Conservation (phyloP, 2,329 filamentous ascomycete genomes). For the Talaromyces sp. region DNA sequence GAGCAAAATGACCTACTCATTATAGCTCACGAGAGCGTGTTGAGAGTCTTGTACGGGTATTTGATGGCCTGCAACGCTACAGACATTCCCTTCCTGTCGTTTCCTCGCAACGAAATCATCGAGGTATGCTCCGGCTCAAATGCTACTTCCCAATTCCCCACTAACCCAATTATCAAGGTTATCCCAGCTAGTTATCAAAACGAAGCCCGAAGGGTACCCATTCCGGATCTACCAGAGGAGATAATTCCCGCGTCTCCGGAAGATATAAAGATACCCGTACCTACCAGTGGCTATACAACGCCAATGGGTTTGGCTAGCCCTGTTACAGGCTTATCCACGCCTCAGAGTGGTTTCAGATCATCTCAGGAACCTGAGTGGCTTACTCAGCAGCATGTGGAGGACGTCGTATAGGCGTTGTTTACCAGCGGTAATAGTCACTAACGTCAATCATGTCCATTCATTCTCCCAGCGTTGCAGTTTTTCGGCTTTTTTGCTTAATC, state of each 20-base stretch:
- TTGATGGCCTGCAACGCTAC: conserved; percentile 96
- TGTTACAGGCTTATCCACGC: conserved; percentile 37
- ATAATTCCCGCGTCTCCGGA: conserved; percentile 74
- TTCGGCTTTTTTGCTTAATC: conserved; percentile 7
- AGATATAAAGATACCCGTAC: conserved; percentile 72
- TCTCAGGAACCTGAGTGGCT: conserved; percentile 42
- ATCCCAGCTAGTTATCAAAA: conserved; percentile 98
- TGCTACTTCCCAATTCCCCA: conserved; percentile 10
- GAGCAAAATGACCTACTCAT: conserved; percentile 98
- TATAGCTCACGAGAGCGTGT: conserved; percentile 95
- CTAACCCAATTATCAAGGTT: conserved; percentile 52
- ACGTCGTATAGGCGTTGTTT: conserved; percentile 29
- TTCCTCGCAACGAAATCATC: conserved; percentile 94
- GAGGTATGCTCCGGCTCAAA: conserved; percentile 52
- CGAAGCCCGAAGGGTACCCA: conserved; percentile 82
- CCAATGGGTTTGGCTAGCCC: conserved; percentile 41
- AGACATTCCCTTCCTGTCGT: conserved; percentile 87
- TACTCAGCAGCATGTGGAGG: conserved; percentile 42
- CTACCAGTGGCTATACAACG: conserved; percentile 50
- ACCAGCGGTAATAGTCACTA: neutral
- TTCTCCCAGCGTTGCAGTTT: neutral
- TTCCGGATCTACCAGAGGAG: conserved; percentile 60
- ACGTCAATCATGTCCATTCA: neutral
- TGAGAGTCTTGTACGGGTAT: conserved; percentile 94
- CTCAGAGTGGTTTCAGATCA: conserved; percentile 38